Conservation (phyloP, 2,329 filamentous ascomycete species). For the Hymenoscyphus occultus region DNA sequence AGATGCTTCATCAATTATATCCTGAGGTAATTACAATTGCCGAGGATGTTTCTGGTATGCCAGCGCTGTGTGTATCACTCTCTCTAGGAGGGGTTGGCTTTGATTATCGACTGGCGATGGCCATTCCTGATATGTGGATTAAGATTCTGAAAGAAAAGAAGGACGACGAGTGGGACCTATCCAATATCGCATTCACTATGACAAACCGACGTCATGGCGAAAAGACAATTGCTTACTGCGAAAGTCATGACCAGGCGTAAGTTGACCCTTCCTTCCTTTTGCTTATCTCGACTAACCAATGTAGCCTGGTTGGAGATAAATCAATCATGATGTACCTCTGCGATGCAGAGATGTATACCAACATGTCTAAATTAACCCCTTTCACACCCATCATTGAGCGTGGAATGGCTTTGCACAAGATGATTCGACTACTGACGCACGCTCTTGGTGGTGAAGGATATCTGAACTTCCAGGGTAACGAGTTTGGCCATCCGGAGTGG, state of each 20-base stretch:
- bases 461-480: conserved; percentile 97
- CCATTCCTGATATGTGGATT: conserved; percentile 98
- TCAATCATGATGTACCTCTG: conserved; percentile 97
- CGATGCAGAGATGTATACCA: conserved; percentile 94
- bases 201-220: conserved; percentile 93
- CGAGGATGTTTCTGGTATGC: conserved; percentile 98
- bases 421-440: conserved; percentile 94
- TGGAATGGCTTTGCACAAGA: conserved; percentile 91
- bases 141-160: conserved; percentile 93
- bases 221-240: conserved; percentile 96
- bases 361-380: conserved; percentile 87
- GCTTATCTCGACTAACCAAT: conserved; percentile 24
- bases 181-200: conserved; percentile 77
- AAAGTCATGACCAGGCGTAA: conserved; percentile 97
- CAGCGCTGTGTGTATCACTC: conserved; percentile 84
- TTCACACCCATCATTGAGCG: conserved; percentile 86
- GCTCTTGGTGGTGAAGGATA: conserved; percentile 91
- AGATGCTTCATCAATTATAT: conserved; percentile 89
- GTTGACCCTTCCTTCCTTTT: conserved; percentile 34
- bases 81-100: conserved; percentile 90
- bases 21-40: conserved; percentile 87
- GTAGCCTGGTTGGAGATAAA: conserved; percentile 90
- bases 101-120: conserved; percentile 97
- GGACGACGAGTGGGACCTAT: conserved; percentile 86
- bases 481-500: conserved; percentile 98